Evolutionary conservation across 139 green algal species (phyloP).

Genomic region (Chlorella sp.): DNA sequence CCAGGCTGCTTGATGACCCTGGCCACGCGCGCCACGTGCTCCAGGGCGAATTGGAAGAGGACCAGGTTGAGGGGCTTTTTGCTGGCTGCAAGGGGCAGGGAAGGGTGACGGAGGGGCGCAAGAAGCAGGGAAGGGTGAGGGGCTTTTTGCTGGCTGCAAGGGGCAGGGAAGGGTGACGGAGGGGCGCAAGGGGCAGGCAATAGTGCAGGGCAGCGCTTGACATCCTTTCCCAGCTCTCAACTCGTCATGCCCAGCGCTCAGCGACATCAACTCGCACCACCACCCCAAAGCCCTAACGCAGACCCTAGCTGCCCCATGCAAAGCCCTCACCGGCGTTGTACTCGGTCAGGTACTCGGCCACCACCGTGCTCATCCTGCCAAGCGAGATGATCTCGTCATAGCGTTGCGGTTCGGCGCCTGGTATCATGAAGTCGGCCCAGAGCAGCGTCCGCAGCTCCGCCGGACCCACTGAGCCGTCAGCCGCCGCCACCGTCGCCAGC

Average conservation of each 20-base stretch:
- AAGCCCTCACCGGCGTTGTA: constrained; percentile 5
- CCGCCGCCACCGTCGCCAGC: neutral
- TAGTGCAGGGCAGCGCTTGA: constrained; percentile 48
- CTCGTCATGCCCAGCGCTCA: too few relatives aligned
- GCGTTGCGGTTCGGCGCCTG: constrained; percentile 25
- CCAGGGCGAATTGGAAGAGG: constrained; percentile 64
- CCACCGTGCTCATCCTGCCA: constrained; percentile 19
- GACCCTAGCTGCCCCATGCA: too few relatives aligned
- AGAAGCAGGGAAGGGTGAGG: constrained; percentile 61
- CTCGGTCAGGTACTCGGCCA: constrained; percentile 47
- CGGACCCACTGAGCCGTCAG: neutral
- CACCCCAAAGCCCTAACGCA: too few relatives aligned
- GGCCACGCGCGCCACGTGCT: constrained; percentile 60
- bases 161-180: too few relatives aligned
- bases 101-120: too few relatives aligned
- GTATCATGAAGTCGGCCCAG: constrained; percentile 70
- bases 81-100: constrained; percentile 23
- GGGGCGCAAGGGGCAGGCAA: constrained; percentile 69
- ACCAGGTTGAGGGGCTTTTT: constrained; percentile 65
- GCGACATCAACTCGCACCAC: too few relatives aligned
- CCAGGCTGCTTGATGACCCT: constrained; percentile 57
- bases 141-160: constrained; percentile 55
- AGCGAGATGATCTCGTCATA: constrained; percentile 24
- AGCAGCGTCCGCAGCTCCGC: constrained; percentile 42
- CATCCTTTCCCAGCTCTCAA: too few relatives aligned